These are phyloP conservation scores for Neophaeococcomyces mojaviensis DNA, from an alignment of 2,329 filamentous ascomycete genomes.

Conservation along the genomic window DNA sequence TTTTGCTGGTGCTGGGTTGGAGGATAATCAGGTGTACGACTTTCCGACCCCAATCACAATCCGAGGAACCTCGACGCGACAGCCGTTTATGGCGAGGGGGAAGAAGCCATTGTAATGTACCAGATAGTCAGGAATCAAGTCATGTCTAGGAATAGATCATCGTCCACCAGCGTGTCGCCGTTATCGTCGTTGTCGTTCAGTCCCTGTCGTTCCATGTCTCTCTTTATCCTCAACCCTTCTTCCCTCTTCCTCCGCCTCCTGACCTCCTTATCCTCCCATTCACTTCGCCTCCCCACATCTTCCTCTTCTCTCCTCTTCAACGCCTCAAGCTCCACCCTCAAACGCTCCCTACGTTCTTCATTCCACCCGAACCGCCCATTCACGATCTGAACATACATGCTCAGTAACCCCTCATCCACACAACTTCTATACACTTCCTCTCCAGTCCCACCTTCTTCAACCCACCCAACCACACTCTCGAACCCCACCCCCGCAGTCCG, in stretches of 20 bases:
- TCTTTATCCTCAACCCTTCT: constrained; percentile 34
- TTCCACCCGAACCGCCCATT: constrained; percentile 52
- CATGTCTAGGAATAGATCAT: not conserved
- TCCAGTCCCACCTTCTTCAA: constrained; percentile 21
- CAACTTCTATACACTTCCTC: constrained; percentile 24
- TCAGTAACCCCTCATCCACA: constrained; percentile 52
- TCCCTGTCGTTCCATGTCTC: constrained; percentile 16
- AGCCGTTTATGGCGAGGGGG: constrained; percentile 19
- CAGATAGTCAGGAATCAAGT: not conserved
- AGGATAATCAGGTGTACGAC: constrained; percentile 14
- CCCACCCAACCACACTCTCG: constrained; percentile 68
- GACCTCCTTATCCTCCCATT: constrained; percentile 33
- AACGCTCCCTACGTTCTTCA: constrained; percentile 33
- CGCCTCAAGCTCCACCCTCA: constrained; percentile 13
- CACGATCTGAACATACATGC: constrained; percentile 58
- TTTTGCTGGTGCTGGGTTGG: constrained; percentile 57
- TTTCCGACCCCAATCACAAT: constrained; percentile 17
- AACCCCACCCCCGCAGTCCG: constrained; percentile 75
- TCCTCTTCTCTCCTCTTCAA: constrained; percentile 18
- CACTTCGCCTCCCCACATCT: constrained; percentile 11
- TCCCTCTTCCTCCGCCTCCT: constrained; percentile 34
- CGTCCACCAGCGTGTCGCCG: constrained; percentile 13
- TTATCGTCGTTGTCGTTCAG: constrained; percentile 6
- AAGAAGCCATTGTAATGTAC: constrained; percentile 8
- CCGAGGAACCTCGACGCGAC: constrained; percentile 12